Evolutionary conservation across 1,284 basidiomycete genomes (phyloP).

Genomic region (Pyrrhoderma noxium): DNA sequence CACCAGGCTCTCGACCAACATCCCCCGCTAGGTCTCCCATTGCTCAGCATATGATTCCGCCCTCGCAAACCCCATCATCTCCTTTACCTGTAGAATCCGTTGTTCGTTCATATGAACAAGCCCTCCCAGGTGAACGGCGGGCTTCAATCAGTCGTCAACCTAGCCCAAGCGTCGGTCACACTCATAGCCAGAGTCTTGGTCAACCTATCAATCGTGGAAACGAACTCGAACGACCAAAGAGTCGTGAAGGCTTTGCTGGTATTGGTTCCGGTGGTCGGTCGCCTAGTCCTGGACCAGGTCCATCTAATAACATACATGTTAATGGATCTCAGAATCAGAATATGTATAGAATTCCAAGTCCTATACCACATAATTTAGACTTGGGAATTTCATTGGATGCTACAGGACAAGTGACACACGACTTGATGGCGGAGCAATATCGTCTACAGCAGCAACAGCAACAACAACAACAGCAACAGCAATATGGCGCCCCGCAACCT

Average conservation of each 20-base stretch:
- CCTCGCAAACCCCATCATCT: slow-evolving; percentile 34
- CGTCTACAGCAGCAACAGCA: slow-evolving; percentile 26
- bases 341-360: slow-evolving; percentile 26
- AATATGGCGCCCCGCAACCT: background rate
- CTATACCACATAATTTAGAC: slow-evolving; percentile 25
- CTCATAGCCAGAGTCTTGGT: slow-evolving; percentile 26
- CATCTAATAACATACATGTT: slow-evolving; percentile 35
- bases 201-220: slow-evolving; percentile 31
- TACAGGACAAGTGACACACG: slow-evolving; percentile 69
- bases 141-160: slow-evolving; percentile 37
- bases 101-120: slow-evolving; percentile 72
- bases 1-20: slow-evolving; percentile 56
- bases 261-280: slow-evolving; percentile 67
- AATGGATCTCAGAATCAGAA: slow-evolving; percentile 21
- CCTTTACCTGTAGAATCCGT: slow-evolving; percentile 61
- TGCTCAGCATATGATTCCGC: slow-evolving; percentile 70
- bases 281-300: slow-evolving; percentile 51
- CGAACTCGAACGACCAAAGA: slow-evolving; percentile 29
- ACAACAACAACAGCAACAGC: slow-evolving; percentile 18
- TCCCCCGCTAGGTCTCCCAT: slow-evolving; percentile 58
- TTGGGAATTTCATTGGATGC: slow-evolving; percentile 78
- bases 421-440: slow-evolving; percentile 67
- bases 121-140: slow-evolving; percentile 81
- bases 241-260: slow-evolving; percentile 65
- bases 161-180: slow-evolving; percentile 31